Base-by-base conservation (phyloP, 2,329 filamentous ascomycete genomes). In the Talaromyces funiculosus region DNA sequence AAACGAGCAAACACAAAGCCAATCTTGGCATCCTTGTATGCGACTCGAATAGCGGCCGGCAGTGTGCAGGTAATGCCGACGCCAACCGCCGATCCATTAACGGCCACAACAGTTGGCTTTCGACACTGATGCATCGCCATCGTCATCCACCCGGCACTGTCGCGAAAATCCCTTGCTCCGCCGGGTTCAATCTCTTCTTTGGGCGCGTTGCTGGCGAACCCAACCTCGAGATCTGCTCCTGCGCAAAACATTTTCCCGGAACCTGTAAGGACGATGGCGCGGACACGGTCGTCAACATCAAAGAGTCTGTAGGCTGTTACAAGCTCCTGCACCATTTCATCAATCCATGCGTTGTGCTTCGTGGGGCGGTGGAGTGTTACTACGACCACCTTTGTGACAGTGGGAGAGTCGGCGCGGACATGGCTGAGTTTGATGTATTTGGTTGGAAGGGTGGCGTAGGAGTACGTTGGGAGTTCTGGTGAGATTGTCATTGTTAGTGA, bases 1-100 rank as follows among this genome's bases (percentile, higher is more conserved):
- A 72, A 92, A 26, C 87, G 82, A 24, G 82, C 80, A 72, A 92
- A 92, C 18, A 90, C 87, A 69, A 91, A 90, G 57, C 88, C 89
- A 64, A 91, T 82, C 69, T 88, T 88, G 2, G 87, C 86, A 10
- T 76, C 73, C 42, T 75, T 70, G 64, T 82, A 84, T 42, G 78
- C 84, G 63, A 87, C 75, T 43, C 83, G 77, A 58, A 85, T 84
- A 33, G 78, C 78, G 68, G 82, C 82, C 20, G 83, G 81, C 12
- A 85, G 76, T 0, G 80, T 82, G 80, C 84, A 82, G 40, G 83
- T 85, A 65, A 85, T 83, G 12, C 83, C 83, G 22, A 85, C 76
- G 1, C 82, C 82, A 1, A 84, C 82, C 10, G 82, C 82, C 24
- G 81, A 80, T 51, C 82, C 82, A 63, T 84, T 78, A 60, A 85